Conservation (phyloP, 345 rosid species). For the Psidium guajava region DNA sequence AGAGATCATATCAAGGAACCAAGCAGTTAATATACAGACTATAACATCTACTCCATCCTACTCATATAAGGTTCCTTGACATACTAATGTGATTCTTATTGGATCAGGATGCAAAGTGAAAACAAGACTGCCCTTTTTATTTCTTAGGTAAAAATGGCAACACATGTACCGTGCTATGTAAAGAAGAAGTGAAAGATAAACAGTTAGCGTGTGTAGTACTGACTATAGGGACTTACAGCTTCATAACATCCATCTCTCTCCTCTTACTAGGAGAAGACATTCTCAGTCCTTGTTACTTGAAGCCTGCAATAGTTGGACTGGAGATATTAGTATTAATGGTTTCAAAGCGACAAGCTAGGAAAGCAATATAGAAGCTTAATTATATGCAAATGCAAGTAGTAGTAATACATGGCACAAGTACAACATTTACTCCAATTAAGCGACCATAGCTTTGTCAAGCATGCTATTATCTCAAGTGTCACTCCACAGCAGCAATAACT, state of each 20-base stretch:
- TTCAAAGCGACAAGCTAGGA: neutral
- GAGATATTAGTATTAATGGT: neutral
- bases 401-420: neutral
- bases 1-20: neutral
- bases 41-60: neutral
- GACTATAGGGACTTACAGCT: slow-evolving; percentile 27
- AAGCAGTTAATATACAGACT: neutral
- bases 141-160: neutral
- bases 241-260: slow-evolving; percentile 55
- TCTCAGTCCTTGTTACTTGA: neutral
- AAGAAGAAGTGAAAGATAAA: neutral
- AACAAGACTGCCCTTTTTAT: neutral
- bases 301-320: slow-evolving; percentile 3
- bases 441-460: neutral
- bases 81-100: neutral
- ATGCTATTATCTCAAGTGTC: neutral
- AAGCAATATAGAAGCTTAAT: neutral
- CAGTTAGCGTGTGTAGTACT: neutral
- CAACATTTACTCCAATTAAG: neutral
- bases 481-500: neutral
- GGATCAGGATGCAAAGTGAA: neutral
- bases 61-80: neutral
- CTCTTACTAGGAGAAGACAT: slow-evolving; percentile 60
- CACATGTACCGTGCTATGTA: neutral
- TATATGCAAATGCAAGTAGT: neutral